Base-by-base conservation (phyloP, 441 rosid genomes). In the Pelargonium fulgidum region DNA sequence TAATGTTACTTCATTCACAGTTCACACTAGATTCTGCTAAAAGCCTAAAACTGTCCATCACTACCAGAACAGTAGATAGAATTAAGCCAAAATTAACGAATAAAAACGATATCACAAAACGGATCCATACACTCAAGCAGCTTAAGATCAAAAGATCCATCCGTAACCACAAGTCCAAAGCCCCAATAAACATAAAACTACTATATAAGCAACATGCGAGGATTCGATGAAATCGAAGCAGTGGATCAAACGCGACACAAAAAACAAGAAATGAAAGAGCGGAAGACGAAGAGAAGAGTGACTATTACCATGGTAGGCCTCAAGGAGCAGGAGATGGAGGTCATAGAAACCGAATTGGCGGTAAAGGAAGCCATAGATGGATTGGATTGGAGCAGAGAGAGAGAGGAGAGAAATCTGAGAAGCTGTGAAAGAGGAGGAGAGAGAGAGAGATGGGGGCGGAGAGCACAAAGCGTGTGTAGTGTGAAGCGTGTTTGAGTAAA, bases 321-420 rank as follows among this genome's bases (percentile, higher is more conserved):
- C 13, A 47, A 47, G 52, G 52, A 47, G 52, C 52, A 47, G 52
- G 52, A 47, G 52, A 47, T 13, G 12, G 52, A 47, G 3, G 52
- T 8, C n/a, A 24, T 24, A 24, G 29, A 24, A 24, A 24, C 29
- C 1, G 29, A 24, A 24, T 24, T 24, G 29, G 29, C 29, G 0
- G 29, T 24, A 24, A 24, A 24, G 29, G 59, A 16, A 52, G 59
- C 59, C 59, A 52, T 52, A n/a, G 59, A 52, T 52, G 59, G 58
- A 52, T 14, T 9, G 52, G 52, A 10, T 24, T 24, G 29, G 29
- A 24, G 29, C 29, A 24, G 29, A 24, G 29, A 22, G 24, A 22
- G 24, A 24, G 29, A 24, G 29, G 29, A 24, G 17, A 12, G 59
- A 52, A 19, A 52, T 52, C 59, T 52, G 59, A 52, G 59, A 52